Base-by-base conservation (phyloP, 2,329 filamentous ascomycete species). In the Geosmithia putterillii region DNA sequence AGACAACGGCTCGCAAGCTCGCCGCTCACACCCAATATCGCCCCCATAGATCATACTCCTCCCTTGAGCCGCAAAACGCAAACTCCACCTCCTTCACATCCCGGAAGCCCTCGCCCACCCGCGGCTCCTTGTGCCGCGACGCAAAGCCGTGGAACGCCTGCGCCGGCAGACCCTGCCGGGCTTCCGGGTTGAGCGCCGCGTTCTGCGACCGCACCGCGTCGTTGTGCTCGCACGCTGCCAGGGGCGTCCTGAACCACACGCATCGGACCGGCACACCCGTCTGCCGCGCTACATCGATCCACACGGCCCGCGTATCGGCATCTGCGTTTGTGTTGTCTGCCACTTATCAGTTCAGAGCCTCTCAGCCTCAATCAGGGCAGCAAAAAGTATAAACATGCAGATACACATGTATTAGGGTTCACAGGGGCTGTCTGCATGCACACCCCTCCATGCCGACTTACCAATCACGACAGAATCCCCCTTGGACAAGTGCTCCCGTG, bases 311-410 rank as follows among this genome's bases (percentile, higher is more conserved):
- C 20, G 82, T 86, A 42, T 86, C 82, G 10, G 70, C 59, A 62
- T 94, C 84, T 23, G 89, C 78, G 58, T 98, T 98, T n/a, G 92
- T 96, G 60, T 95, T 96, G 62, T 98, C 92, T 92, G 41, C n/a
- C n/a, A n/a, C n/a, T n/a, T n/a, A n/a, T n/a, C n/a, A n/a, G n/a
- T n/a, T n/a, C n/a, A n/a, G n/a, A n/a, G n/a, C n/a, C n/a, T n/a
- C n/a, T n/a, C n/a, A n/a, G n/a, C n/a, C n/a, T n/a, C n/a, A n/a
- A n/a, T n/a, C n/a, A n/a, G n/a, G n/a, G n/a, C n/a, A n/a, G n/a
- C n/a, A n/a, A n/a, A n/a, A n/a, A n/a, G n/a, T n/a, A n/a, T n/a
- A n/a, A n/a, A n/a, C n/a, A n/a, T n/a, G n/a, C n/a, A n/a, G n/a
- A n/a, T n/a, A n/a, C n/a, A n/a, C n/a, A n/a, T n/a, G n/a, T n/a